phyloP scores from a whole-genome alignment of 192 early-diverging fungal species.

The Paraglomus brasilianum region DNA sequence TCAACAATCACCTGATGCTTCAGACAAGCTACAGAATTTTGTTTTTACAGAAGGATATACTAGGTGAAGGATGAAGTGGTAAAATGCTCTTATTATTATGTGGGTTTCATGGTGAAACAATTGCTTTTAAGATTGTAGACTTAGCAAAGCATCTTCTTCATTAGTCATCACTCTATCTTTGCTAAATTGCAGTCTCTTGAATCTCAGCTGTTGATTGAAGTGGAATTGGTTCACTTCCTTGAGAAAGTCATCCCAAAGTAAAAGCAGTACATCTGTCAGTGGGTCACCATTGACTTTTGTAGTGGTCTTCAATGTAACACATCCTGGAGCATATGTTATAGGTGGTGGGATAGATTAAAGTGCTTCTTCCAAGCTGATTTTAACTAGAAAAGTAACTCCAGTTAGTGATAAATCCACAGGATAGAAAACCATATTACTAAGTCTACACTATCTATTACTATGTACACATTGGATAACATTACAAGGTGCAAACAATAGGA shows the following conservation, averaged over 20 bases:
- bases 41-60: too few species aligned
- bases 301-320: background rate
- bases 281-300: background rate
- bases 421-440: too few species aligned
- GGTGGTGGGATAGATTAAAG: slow-evolving; percentile 10
- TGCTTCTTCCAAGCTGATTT: slow-evolving; percentile 20
- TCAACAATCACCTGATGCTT: too few species aligned
- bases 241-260: slow-evolving; percentile 15
- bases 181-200: background rate
- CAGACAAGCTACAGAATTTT: too few species aligned
- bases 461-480: too few species aligned
- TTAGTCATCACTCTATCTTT: background rate
- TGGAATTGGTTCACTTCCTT: slow-evolving; percentile 17
- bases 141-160: slow-evolving; percentile 3
- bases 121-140: too few species aligned
- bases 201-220: slow-evolving; percentile 16
- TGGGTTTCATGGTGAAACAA: too few species aligned
- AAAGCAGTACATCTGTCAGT: background rate
- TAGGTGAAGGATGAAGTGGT: too few species aligned
- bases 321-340: background rate
- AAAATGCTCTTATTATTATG: too few species aligned
- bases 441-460: too few species aligned
- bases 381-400: slow-evolving; percentile 26
- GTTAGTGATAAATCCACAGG: too few species aligned
- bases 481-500: too few species aligned